A percentile compares a stretch with the other conserved stretches of the same genome.
These are phyloP conservation scores for Ascoidea rubescens DNA, from an alignment of 805 yeast species.

Conservation along the genomic window DNA sequence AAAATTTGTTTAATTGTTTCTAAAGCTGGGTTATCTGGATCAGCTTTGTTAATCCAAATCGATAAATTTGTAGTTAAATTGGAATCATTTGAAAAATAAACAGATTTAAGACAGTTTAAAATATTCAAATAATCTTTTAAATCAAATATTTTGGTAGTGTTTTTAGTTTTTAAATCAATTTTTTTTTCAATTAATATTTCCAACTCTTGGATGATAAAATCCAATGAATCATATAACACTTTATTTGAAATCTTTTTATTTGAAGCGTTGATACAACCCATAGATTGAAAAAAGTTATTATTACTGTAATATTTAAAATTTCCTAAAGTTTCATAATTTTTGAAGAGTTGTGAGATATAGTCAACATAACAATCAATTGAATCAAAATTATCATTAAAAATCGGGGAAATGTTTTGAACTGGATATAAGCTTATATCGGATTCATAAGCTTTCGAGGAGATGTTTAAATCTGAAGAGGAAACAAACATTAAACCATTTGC, in stretches of 20 bases:
- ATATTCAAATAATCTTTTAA: constrained; percentile 35
- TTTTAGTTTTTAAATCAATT: neutral
- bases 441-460: constrained; percentile 10
- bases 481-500: constrained; percentile 27
- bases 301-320: constrained; percentile 26
- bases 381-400: constrained; percentile 22
- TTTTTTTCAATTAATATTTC: constrained; percentile 3
- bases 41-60: constrained; percentile 58
- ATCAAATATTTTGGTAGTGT: constrained; percentile 19
- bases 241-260: constrained; percentile 21
- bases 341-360: constrained; percentile 37
- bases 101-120: constrained; percentile 42
- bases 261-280: constrained; percentile 23
- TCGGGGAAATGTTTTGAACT: constrained; percentile 29
- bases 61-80: constrained; percentile 29
- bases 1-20: constrained; percentile 32
- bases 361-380: constrained; percentile 26
- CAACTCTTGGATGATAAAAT: constrained; percentile 4
- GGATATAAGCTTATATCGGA: constrained; percentile 21
- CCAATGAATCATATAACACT: constrained; percentile 19
- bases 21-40: constrained; percentile 43
- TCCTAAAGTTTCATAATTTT: constrained; percentile 35
- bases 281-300: constrained; percentile 16
- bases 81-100: constrained; percentile 29
- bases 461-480: constrained; percentile 15